phyloP scores from a whole-genome alignment of 345 rosid species.

The Anacardium occidentale region DNA sequence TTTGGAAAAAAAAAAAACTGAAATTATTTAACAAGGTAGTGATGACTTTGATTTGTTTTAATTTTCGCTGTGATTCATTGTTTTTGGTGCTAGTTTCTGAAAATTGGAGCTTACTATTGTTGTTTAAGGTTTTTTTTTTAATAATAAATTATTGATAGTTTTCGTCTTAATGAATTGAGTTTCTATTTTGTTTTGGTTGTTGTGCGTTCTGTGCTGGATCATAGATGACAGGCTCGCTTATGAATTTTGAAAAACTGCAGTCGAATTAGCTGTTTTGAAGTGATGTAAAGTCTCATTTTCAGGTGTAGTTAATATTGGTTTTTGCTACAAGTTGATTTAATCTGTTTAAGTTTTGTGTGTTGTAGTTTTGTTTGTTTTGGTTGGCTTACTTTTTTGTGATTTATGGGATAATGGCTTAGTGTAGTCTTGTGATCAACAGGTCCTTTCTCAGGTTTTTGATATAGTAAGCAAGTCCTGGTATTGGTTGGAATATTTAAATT shows the following conservation, averaged over 20 bases:
- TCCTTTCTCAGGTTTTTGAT: no score
- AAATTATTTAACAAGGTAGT: no score
- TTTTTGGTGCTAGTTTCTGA: no score
- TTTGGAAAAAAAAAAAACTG: no score
- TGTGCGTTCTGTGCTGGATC: background rate
- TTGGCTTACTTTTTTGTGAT: background rate
- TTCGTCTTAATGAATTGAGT: background rate
- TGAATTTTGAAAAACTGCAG: background rate
- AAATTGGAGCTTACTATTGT: background rate
- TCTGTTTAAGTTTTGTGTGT: background rate
- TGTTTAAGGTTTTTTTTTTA: background rate
- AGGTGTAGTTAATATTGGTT: background rate
- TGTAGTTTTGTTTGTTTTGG: background rate
- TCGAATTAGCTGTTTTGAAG: background rate
- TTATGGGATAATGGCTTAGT: background rate
- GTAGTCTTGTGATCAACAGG: background rate
- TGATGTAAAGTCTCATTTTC: background rate
- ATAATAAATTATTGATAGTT: background rate
- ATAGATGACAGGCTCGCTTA: background rate
- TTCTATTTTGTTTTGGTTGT: no score
- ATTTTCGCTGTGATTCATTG: no score
- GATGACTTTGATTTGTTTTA: no score
- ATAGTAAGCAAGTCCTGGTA: background rate
- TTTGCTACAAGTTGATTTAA: background rate
- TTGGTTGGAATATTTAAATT: background rate